Base-by-base conservation (phyloP, 331 rosid species). In the Ulmus americana region DNA sequence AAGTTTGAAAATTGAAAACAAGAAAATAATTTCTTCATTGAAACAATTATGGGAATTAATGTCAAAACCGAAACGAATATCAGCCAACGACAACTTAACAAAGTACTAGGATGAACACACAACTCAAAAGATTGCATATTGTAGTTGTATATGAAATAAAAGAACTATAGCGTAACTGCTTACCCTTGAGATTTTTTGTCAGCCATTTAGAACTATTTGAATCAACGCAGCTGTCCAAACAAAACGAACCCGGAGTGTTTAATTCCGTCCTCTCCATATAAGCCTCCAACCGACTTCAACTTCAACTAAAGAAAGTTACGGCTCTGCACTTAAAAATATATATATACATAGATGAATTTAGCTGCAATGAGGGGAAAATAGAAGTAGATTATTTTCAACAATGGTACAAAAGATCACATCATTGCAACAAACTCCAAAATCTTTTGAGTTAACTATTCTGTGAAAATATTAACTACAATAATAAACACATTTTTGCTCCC, bases 221-320 rank as follows among this genome's bases (percentile, higher is more conserved):
- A 59, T 18, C 11, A 7, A 10, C 38, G 41, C 4, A 8, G 7
- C 49, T 63, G 39, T 54, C 74, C 65, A 39, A 41, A 39, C 54
- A 49, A 8, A 7, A 39, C 10, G 70, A 55, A 52, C 39, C 64
- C 45, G 55, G 60, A 55, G 73, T 42, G 42, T 67, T 63, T 65
- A 69, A 39, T 59, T 74, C 82, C 45, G 70, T 41, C 69, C n/a
- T 64, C 41, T 72, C 83, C 86, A 77, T 81, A 22, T 70, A 63
- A 18, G 44, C 61, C 61, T 3, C n/a, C 58, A 22, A 10, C 66
- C 3, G 5, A 63, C 64, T 56, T 55, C 59, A 74, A 63, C 64
- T 56, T 55, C 59, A 74, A 60, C 43, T 39, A 52, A 45, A 1
- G 41, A 8, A 55, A 28, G 35, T 28, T 28, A 28, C 35, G 2